Percentiles rank a stretch among this genome's conserved stretches.
Conservation (phyloP, 345 rosid species). For the sweet orange (Citrus sinensis) region DVS_A1.0 CM039167.1:6769001-6769500, state of each 20-base stretch:
- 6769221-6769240: background rate
- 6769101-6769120: slow-evolving; percentile 8
- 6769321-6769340: background rate
- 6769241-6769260: background rate
- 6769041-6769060: background rate
- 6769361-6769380: background rate
- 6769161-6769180: background rate
- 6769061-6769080: background rate
- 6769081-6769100: background rate
- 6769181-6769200: background rate
- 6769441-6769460: background rate
- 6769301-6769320: background rate
- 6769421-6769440: background rate
- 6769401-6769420: background rate
- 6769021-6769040: background rate
- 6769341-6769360: background rate
- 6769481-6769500: background rate
- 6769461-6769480: background rate
- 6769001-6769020: background rate
- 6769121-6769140: background rate
- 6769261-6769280: slow-evolving; percentile 16
- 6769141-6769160: background rate
- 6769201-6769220: background rate
- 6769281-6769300: background rate
- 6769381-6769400: background rate